Percentiles rank a stretch among this genome's conserved stretches.
These are phyloP conservation scores for Blumeriella jaapii DNA, from an alignment of 2,329 filamentous ascomycete genomes.

Conservation along the genomic window DNA sequence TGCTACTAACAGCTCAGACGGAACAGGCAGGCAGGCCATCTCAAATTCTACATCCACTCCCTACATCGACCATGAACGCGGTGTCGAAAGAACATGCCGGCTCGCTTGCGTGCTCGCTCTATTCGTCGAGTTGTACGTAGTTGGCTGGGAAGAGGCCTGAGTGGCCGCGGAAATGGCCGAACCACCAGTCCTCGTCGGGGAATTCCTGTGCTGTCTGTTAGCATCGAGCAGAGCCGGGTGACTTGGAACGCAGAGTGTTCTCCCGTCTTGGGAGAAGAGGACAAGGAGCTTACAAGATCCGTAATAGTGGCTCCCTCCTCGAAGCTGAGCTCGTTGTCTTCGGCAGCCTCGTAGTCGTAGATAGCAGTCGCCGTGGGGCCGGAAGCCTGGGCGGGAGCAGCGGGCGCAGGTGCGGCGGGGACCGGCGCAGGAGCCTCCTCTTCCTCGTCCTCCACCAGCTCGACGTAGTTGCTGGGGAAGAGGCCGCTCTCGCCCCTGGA, in stretches of 20 bases:
- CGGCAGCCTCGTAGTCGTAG: slow-evolving; percentile 94
- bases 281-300: slow-evolving; percentile 49
- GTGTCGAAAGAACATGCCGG: no score
- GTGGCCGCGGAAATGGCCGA: slow-evolving; percentile 70
- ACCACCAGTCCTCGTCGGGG: slow-evolving; percentile 98
- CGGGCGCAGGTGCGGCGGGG: slow-evolving; percentile 31
- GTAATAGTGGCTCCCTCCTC: slow-evolving; percentile 78
- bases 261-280: neutral
- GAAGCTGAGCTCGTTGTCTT: slow-evolving; percentile 83
- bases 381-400: slow-evolving; percentile 27
- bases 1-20: no score
- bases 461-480: slow-evolving; percentile 96
- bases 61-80: no score
- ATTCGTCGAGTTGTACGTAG: slow-evolving; percentile 46
- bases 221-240: neutral
- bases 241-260: no score
- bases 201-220: slow-evolving; percentile 53
- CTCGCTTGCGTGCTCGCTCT: neutral
- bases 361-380: slow-evolving; percentile 67
- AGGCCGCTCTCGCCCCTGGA: slow-evolving; percentile 71
- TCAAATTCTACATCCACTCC: neutral
- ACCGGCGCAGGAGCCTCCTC: slow-evolving; percentile 23
- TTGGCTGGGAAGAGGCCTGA: slow-evolving; percentile 75
- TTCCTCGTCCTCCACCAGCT: slow-evolving; percentile 57
- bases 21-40: neutral